Conservation (phyloP, 495 filamentous ascomycete genomes). For the Aspergillus cavernicola region DNA sequence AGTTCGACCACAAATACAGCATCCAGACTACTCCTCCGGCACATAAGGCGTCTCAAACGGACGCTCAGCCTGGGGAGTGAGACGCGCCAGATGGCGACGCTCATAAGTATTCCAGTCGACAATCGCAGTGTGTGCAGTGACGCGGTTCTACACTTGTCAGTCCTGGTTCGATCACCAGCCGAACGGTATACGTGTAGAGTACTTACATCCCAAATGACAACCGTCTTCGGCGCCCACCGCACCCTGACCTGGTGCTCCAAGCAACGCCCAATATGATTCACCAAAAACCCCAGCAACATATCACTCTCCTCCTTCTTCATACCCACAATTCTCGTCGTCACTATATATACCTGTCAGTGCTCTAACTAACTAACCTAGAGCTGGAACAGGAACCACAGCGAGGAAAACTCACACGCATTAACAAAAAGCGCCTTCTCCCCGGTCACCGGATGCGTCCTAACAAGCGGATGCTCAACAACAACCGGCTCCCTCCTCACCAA, state of each 20-base stretch:
- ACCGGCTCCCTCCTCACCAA: constrained; percentile 51
- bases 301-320: constrained; percentile 2
- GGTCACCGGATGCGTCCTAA: constrained; percentile 7
- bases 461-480: constrained; percentile 4
- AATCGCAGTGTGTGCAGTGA: not conserved
- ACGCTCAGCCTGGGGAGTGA: constrained; percentile 2
- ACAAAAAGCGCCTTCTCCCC: not conserved
- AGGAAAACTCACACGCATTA: not conserved
- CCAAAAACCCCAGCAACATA: not conserved
- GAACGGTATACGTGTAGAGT: not conserved
- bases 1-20: too few species aligned
- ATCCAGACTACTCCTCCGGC: too few species aligned
- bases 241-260: not conserved
- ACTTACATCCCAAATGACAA: not conserved
- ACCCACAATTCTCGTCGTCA: not conserved
- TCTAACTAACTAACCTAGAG: too few species aligned
- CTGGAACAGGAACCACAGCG: too few species aligned
- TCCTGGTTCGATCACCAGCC: not conserved
- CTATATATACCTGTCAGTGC: not conserved
- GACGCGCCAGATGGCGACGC: not conserved
- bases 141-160: not conserved
- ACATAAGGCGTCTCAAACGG: not conserved
- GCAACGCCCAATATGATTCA: not conserved
- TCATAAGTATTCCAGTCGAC: not conserved
- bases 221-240: not conserved